A percentile compares a stretch with the other conserved stretches of the same genome.
Evolutionary conservation across 495 filamentous ascomycete species (phyloP).

Genomic region (Penicillium ochrochloron): DNA sequence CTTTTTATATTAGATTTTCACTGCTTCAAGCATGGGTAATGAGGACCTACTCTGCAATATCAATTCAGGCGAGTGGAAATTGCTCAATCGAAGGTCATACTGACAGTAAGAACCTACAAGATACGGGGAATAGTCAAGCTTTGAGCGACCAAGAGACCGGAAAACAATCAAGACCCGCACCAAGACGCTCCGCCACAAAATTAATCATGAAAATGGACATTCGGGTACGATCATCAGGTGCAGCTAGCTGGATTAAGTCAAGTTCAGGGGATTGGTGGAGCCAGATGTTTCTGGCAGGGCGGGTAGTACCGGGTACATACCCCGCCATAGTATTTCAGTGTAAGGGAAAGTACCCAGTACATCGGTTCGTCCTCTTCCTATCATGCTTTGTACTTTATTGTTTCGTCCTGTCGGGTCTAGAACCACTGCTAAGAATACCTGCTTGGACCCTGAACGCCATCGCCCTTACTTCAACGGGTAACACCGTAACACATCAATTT

Average conservation of each 20-base stretch:
- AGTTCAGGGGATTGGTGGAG: conserved; percentile 3
- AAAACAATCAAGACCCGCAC: conserved; percentile 4
- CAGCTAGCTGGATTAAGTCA: neutral
- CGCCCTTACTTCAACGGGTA: conserved; percentile 15
- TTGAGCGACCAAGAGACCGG: neutral
- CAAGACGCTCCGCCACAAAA: neutral
- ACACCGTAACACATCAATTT: conserved; percentile 8
- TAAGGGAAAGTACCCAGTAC: neutral
- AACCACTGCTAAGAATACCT: conserved; percentile 6
- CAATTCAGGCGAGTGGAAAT: neutral
- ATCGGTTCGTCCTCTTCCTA: neutral
- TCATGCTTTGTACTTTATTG: neutral
- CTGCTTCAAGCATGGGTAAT: neutral
- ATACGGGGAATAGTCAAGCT: neutral
- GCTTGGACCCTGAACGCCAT: conserved; percentile 18
- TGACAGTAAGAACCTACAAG: too few relatives aligned
- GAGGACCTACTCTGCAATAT: neutral
- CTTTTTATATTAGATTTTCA: neutral
- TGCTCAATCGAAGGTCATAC: neutral
- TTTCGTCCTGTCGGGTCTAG: conserved; percentile 1
- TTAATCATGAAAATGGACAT: conserved; percentile 4
- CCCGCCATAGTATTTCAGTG: neutral
- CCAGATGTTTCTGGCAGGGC: neutral
- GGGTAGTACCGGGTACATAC: neutral
- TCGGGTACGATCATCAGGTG: neutral